phyloP scores from a whole-genome alignment of 345 rosid genomes.

The Citrus medica region DNA sequence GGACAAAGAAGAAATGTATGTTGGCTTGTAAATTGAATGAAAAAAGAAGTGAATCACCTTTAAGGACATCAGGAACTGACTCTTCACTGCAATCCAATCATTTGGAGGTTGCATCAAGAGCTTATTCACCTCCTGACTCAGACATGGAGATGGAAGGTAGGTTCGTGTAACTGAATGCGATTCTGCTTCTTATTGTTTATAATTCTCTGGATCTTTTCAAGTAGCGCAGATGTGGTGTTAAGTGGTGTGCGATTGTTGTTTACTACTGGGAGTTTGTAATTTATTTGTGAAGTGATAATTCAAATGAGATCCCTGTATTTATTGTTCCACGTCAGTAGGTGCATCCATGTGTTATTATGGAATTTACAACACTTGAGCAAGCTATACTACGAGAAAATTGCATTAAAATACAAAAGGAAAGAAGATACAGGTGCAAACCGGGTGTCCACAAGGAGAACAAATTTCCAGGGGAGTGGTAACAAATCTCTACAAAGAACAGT shows the following conservation, averaged over 20 bases:
- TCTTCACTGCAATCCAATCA: conserved; percentile 9
- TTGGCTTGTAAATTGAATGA: conserved; percentile 18
- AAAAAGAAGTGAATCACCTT: background rate
- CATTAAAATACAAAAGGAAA: background rate
- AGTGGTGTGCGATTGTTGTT: background rate
- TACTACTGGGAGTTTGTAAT: background rate
- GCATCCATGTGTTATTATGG: background rate
- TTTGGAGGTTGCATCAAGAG: conserved; percentile 12
- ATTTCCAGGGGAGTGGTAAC: background rate
- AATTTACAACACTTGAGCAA: background rate
- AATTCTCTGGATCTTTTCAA: background rate
- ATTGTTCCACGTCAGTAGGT: background rate
- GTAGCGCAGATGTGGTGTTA: background rate
- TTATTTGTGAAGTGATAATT: background rate
- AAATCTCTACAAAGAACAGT: background rate
- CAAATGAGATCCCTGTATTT: background rate
- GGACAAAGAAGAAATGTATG: conserved; percentile 33
- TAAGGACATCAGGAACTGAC: conserved; percentile 20
- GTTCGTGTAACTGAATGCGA: conserved; percentile 28
- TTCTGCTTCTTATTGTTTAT: conserved; percentile 9
- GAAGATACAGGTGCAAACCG: background rate
- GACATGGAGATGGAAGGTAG: conserved; percentile 99
- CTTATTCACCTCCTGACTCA: conserved; percentile 43
- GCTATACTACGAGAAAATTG: background rate
- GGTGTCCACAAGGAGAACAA: background rate